phyloP scores from a whole-genome alignment of 176 grass and related monocot species.

The Dendrocalamus sinicus region DNA sequence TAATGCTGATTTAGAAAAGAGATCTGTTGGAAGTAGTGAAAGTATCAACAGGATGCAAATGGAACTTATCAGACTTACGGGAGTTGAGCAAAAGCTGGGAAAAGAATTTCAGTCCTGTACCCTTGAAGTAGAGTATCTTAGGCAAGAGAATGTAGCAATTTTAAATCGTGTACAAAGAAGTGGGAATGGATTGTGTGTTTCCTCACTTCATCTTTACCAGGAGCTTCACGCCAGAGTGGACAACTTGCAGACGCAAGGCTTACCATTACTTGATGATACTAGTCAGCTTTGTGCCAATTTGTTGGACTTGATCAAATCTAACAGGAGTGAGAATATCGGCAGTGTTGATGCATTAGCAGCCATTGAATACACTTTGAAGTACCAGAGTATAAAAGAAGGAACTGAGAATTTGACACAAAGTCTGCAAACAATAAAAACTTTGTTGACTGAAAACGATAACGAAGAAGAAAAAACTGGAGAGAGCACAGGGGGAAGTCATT shows the following conservation, averaged over 20 bases:
- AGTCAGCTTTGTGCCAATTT: constrained; percentile 55
- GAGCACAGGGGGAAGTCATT: background rate
- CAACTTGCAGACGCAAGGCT: constrained; percentile 55
- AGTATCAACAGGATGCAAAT: constrained; percentile 46
- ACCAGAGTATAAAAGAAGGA: constrained; percentile 57
- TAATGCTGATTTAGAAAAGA: constrained; percentile 49
- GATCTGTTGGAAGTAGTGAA: constrained; percentile 45
- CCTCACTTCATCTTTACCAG: constrained; percentile 56
- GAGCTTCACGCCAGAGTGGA: constrained; percentile 62
- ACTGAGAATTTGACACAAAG: constrained; percentile 65
- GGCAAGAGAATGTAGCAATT: constrained; percentile 58
- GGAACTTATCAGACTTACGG: constrained; percentile 70
- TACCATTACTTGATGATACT: constrained; percentile 59
- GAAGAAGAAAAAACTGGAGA: constrained; percentile 41
- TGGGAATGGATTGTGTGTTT: constrained; percentile 35
- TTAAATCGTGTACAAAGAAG: constrained; percentile 49
- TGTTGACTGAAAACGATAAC: constrained; percentile 60
- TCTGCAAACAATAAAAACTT: constrained; percentile 40
- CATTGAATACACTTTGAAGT: constrained; percentile 60
- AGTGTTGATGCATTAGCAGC: constrained; percentile 42
- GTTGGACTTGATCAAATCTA: constrained; percentile 63
- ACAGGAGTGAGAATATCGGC: constrained; percentile 33
- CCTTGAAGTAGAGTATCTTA: constrained; percentile 63
- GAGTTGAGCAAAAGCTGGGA: constrained; percentile 72
- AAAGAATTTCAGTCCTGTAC: constrained; percentile 58